phyloP scores from a whole-genome alignment of 2,329 filamentous ascomycete species.

The Alternaria solani region DNA sequence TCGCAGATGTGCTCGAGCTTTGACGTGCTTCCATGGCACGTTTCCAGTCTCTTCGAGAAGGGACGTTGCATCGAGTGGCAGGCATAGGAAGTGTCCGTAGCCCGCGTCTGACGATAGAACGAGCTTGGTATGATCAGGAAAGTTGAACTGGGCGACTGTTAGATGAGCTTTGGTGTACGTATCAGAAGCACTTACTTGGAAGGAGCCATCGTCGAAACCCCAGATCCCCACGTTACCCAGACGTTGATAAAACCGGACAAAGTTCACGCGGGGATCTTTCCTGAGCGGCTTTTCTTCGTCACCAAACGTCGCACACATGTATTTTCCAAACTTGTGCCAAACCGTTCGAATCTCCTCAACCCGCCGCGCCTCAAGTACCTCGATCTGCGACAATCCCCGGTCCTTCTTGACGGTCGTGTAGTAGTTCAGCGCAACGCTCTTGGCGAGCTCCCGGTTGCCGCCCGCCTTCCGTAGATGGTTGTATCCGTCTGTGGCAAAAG shows the following conservation, averaged over 20 bases:
- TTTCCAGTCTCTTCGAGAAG: conserved; percentile 69
- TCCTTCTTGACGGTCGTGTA: conserved; percentile 73
- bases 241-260: conserved; percentile 83
- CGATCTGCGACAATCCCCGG: conserved; percentile 68
- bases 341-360: conserved; percentile 65
- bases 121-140: conserved; percentile 87
- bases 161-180: neutral
- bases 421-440: conserved; percentile 67
- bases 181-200: conserved; percentile 66
- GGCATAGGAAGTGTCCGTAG: conserved; percentile 79
- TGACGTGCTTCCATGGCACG: conserved; percentile 71
- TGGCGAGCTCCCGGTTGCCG: conserved; percentile 58
- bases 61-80: conserved; percentile 73
- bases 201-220: conserved; percentile 80
- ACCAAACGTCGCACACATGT: conserved; percentile 64
- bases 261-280: conserved; percentile 55
- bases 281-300: conserved; percentile 58
- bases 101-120: conserved; percentile 77
- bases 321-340: conserved; percentile 75
- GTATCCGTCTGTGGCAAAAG: conserved; percentile 76
- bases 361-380: conserved; percentile 66
- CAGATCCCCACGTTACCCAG: conserved; percentile 83
- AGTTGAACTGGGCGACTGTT: conserved; percentile 73
- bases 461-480: conserved; percentile 74
- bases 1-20: conserved; percentile 73